Evolutionary conservation across 1,284 basidiomycete genomes (phyloP), one percentile per base, ranked within the genome.

Genomic region (Trichosporon sp.): DNA sequence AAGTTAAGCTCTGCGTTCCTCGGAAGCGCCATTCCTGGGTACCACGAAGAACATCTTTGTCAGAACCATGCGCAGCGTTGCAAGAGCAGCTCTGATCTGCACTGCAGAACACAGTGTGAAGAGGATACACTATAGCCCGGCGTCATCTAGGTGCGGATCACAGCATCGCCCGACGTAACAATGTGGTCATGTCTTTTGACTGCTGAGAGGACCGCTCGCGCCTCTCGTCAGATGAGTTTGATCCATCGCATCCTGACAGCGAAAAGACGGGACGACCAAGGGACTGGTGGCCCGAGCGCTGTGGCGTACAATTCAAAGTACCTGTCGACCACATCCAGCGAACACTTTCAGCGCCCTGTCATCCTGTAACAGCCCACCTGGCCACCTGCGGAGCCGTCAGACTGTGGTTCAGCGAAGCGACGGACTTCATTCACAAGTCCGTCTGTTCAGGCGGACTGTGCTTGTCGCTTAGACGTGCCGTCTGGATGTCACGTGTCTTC

Each of bases 261-360:
- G 6, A 37, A 61, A 10, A 10, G 59, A 21, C 59, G 59, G 59
- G 32, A 63, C 16, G 59, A 8, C 31, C 5, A n/a, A 35, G 59
- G 59, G 31, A 63, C 10, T 10, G 14, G 16, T 63, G 59, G 59
- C 59, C 59, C 59, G 59, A 63, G 59, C 59, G 32, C 59, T 35
- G 59, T 63, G 59, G 59, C 59, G 59, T 14, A 16, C 32, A 63
- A 63, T 63, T 63, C 59, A 63, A 31, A 35, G 59, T 63, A n/a
- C 59, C 59, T 63, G 19, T 5, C 51, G 19, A 21, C 51, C 51
- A 11, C 51, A 54, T 21, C 51, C 51, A 54, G 6, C 19, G 51
- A 54, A 26, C 51, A 26, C 51, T 3, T 54, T 2, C 19, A 14
- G 40, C 48, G 19, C 51, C 51, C 51, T 54, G 51, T 26, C 51